Evolutionary conservation across 2,329 filamentous ascomycete genomes (phyloP), one percentile per base, ranked within the genome.

Genomic region (Rosellinia necatrix): DNA sequence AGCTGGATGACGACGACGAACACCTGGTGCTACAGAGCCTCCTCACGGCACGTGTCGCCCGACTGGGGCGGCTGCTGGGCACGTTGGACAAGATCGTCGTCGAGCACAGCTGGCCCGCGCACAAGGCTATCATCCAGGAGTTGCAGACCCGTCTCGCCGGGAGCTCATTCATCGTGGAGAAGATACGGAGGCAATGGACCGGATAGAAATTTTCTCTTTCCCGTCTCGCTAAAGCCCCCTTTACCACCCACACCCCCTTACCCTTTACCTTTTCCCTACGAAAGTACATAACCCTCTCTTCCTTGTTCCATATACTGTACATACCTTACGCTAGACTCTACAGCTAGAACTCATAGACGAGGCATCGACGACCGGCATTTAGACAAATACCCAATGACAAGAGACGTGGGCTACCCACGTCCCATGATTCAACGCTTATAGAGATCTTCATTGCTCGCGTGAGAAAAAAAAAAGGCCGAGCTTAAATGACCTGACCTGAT

Each of bases 1-100:
- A 53, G 32, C 44, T 62, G 3, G 60, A 62, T 25, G 60, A 62
- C 7, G 60, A 62, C 6, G 60, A 62, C 27, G 60, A 62, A 50
- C 48, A 50, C 27, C 58, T 62, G 4, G 60, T 62, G 17, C 27
- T 62, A 10, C 57, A 62, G 46, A 62, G 60, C 12, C 53, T 62
- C 10, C 53, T 62, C 9, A 54, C 57, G 7, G 57, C 60, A 38
- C 57, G 60, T 37, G 57, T 60, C 38, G 54, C 60, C 10, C 49
- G 58, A 29, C 30, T 62, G 25, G 53, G 54, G 10, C 57, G 57
- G 3, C 37, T 62, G 32, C 40, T 62, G 3, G 44, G 35, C 35
- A 52, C 37, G 4, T 54, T 62, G 2, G 57, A 60, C 19, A 60
- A 49, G 30, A 22, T 62, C 9, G 58, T 62, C 42, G 22, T 48